Evolutionary conservation across 345 rosid species (phyloP).

Genomic region (Populus tremula): DNA sequence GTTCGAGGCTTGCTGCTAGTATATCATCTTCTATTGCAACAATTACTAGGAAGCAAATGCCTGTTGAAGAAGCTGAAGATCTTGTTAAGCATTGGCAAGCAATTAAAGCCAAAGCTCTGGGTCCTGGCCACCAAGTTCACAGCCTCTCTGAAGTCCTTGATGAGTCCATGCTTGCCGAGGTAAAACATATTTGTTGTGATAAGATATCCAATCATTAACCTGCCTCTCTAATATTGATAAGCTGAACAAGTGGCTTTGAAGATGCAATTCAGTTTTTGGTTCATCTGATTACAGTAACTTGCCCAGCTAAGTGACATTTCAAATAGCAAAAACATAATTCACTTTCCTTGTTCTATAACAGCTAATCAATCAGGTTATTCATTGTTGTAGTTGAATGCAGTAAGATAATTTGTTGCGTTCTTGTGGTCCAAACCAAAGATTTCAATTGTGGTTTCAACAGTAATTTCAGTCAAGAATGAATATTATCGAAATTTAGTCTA

Average conservation of each 20-base stretch:
- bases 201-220: background rate
- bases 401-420: background rate
- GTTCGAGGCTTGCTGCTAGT: slow-evolving; percentile 42
- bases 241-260: background rate
- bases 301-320: background rate
- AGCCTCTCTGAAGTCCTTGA: slow-evolving; percentile 76
- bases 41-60: slow-evolving; percentile 57
- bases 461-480: background rate
- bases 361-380: background rate
- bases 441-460: background rate
- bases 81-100: slow-evolving; percentile 91
- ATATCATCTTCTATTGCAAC: slow-evolving; percentile 37
- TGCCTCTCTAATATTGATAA: background rate
- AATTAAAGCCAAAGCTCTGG: slow-evolving; percentile 88
- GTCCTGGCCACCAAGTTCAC: slow-evolving; percentile 61
- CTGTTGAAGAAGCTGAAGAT: slow-evolving; percentile 80
- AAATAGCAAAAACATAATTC: background rate
- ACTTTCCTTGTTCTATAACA: background rate
- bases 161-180: slow-evolving; percentile 90
- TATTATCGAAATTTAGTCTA: background rate
- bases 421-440: background rate
- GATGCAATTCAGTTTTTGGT: background rate
- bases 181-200: slow-evolving; percentile 21
- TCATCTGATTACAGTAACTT: background rate
- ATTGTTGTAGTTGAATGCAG: background rate